These are phyloP conservation scores for Podospora didyma DNA, from an alignment of 495 filamentous ascomycete genomes.

Conservation along the genomic window DNA sequence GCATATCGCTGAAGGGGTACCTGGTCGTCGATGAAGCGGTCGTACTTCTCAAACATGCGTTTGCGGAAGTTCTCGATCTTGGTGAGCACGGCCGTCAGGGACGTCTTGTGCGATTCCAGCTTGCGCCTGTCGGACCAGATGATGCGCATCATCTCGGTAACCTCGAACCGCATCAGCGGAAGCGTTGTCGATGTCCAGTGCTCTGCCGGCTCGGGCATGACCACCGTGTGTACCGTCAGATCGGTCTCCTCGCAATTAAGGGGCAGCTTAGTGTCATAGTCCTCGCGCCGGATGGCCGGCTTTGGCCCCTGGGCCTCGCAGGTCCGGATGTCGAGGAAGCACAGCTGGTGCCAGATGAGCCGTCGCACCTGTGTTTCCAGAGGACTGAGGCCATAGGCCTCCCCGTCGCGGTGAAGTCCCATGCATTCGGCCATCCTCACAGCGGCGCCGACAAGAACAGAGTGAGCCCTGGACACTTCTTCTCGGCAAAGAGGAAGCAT, in stretches of 20 bases:
- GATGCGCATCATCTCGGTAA: conserved; percentile 66
- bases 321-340: conserved; percentile 69
- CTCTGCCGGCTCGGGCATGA: conserved; percentile 38
- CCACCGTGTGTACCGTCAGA: conserved; percentile 34
- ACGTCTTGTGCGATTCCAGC: conserved; percentile 57
- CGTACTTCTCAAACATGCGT: conserved; percentile 57
- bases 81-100: conserved; percentile 49
- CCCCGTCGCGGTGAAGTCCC: conserved; percentile 71
- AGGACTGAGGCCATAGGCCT: conserved; percentile 56
- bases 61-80: conserved; percentile 60
- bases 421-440: conserved; percentile 73
- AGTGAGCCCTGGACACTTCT: conserved; percentile 67
- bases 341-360: conserved; percentile 72
- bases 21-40: conserved; percentile 51
- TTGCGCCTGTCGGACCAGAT: conserved; percentile 60
- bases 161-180: conserved; percentile 62
- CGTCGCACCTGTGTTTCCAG: conserved; percentile 70
- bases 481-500: conserved; percentile 64
- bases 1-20: conserved; percentile 57
- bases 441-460: conserved; percentile 63
- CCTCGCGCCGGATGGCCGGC: conserved; percentile 62
- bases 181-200: conserved; percentile 66
- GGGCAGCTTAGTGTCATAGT: conserved; percentile 65
- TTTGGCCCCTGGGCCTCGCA: conserved; percentile 73
- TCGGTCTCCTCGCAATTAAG: conserved; percentile 63